Percentiles rank a stretch among this genome's conserved stretches.
Conservation (phyloP, 129 eudicot species). For the Artemisia tridentata region DNA sequence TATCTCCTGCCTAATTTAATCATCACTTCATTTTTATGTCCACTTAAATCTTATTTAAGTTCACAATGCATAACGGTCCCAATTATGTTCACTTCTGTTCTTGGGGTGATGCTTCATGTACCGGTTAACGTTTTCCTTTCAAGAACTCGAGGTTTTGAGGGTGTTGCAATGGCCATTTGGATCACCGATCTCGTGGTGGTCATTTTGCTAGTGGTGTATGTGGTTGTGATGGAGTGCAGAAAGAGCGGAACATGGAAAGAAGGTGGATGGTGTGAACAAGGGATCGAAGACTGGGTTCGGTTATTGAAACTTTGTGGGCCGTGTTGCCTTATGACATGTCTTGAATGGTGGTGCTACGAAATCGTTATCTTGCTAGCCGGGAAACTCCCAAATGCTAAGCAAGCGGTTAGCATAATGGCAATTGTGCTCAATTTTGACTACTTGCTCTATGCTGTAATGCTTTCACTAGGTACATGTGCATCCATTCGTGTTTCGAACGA, state of each 20-base stretch:
- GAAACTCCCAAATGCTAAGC: constrained; percentile 66
- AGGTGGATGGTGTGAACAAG: constrained; percentile 82
- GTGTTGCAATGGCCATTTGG: constrained; percentile 82
- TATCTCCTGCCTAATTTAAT: constrained; percentile 76
- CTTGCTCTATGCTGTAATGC: constrained; percentile 78
- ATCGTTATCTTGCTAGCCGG: constrained; percentile 67
- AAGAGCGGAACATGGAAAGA: constrained; percentile 61
- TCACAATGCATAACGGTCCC: constrained; percentile 68
- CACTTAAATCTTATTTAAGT: constrained; percentile 74
- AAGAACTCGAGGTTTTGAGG: constrained; percentile 59
- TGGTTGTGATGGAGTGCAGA: constrained; percentile 40
- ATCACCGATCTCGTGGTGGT: constrained; percentile 64
- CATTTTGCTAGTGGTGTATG: constrained; percentile 42
- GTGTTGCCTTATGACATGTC: constrained; percentile 83
- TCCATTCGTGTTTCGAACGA: constrained; percentile 83
- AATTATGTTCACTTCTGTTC: constrained; percentile 63
- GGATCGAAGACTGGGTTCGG: constrained; percentile 49
- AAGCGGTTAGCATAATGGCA: constrained; percentile 65
- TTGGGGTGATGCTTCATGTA: constrained; percentile 59
- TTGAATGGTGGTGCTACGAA: constrained; percentile 97
- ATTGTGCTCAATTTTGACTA: constrained; percentile 83
- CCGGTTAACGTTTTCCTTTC: constrained; percentile 62
- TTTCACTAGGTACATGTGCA: constrained; percentile 70
- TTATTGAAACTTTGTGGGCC: constrained; percentile 64
- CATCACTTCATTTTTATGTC: constrained; percentile 59